These are phyloP conservation scores for Saksenaea oblongispora DNA, from an alignment of 371 early-diverging fungal genomes.

Conservation along the genomic window DNA sequence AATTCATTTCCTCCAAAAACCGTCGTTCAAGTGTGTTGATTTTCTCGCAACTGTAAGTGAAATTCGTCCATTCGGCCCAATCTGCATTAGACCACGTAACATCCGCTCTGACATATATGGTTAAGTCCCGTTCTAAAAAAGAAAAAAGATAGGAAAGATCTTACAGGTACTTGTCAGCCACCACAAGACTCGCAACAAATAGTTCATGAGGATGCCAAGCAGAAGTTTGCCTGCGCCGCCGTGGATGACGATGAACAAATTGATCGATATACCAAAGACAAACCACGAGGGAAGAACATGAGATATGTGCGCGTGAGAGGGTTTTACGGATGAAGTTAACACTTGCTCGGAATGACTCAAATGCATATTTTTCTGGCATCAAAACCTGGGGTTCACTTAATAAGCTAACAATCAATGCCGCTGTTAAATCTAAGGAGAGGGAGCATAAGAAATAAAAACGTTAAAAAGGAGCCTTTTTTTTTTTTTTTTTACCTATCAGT, in stretches of 20 bases:
- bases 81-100: conserved; percentile 61
- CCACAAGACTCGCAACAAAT: conserved; percentile 40
- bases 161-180: conserved; percentile 45
- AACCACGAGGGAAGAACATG: conserved; percentile 54
- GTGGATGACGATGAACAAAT: conserved; percentile 26
- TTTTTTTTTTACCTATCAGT: conserved; percentile 43
- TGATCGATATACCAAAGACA: conserved; percentile 59
- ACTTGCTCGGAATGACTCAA: conserved; percentile 19
- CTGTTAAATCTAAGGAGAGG: conserved; percentile 44
- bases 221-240: conserved; percentile 16
- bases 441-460: neutral
- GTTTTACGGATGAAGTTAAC: conserved; percentile 56
- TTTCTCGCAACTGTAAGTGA: conserved; percentile 43
- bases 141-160: conserved; percentile 5
- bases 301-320: conserved; percentile 51
- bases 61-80: conserved; percentile 59
- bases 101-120: conserved; percentile 41
- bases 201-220: conserved; percentile 33
- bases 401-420: conserved; percentile 50
- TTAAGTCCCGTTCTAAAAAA: conserved; percentile 24
- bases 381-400: conserved; percentile 40
- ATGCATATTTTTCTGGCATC: conserved; percentile 20
- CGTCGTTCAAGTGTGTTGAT: conserved; percentile 53
- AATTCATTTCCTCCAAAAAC: conserved; percentile 47
- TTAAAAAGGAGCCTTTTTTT: neutral